Base-by-base conservation (phyloP, 2,329 filamentous ascomycete species). In the Clarireedia paspali region DNA sequence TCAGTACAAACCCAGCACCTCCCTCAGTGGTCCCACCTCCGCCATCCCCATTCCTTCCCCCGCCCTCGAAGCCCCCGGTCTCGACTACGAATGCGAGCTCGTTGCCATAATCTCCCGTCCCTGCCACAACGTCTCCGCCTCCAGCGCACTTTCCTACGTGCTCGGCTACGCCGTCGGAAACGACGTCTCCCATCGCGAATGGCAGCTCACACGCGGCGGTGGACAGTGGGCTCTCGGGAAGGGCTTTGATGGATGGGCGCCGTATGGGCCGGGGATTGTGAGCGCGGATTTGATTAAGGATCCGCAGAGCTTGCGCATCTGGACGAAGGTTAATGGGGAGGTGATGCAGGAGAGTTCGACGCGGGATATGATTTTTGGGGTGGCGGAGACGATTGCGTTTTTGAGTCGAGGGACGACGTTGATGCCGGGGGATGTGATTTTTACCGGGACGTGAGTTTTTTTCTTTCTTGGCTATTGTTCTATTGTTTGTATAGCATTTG, bases 71-170 rank as follows among this genome's bases (percentile, higher is more conserved):
- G 76, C 75, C 48, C 73, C 74, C n/a, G 83, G 84, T 0, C 72
- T 89, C 17, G 88, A 91, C 71, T 91, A 91, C 70, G 88, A 92
- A 72, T 89, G 86, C 68, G 88, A 92, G 72, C 77, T 92, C 6
- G 85, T 90, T 14, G 76, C 83, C 39, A 75, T 91, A 7, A 89
- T 91, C 60, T 85, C 86, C 24, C 85, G 84, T 70, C 73, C 79
- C 58, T 85, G 83, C 58, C 71, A 74, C 45, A 78, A 90, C 66
- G 83, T 91, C 12, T 70, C 81, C 1, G 84, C 88, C 70, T 74
- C 75, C 1, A 70, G 80, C 23, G 88, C 88, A 0, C 73, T 91
- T n/a, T 74, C 84, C 52, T 84, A 88, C 64, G 85, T 91, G 2
- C 74, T 90, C 2, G 88, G 88, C 5, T 91, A 91, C 67, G 77